A percentile compares a stretch with the other conserved stretches of the same genome.
Evolutionary conservation across 345 rosid genomes (phyloP).

Genomic region (Leavenworthia alabamica): DNA sequence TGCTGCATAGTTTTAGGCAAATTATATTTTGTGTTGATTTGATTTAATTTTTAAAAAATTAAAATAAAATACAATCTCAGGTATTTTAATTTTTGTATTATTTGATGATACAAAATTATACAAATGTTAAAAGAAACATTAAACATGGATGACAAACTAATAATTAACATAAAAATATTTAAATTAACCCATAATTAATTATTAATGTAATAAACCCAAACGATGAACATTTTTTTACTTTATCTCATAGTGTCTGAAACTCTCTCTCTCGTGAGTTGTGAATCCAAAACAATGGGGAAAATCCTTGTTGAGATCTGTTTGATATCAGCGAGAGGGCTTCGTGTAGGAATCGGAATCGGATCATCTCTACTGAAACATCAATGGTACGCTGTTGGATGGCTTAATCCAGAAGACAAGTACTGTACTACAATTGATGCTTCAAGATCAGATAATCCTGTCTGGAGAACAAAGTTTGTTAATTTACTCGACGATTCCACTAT

Average conservation of each 20-base stretch:
- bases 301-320: slow-evolving; percentile 60
- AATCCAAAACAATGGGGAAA: slow-evolving; percentile 51
- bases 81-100: background rate
- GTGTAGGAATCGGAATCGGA: slow-evolving; percentile 33
- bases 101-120: background rate
- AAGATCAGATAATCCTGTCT: slow-evolving; percentile 58
- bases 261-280: background rate
- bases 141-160: too few relatives aligned
- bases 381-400: slow-evolving; percentile 95
- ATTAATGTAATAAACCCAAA: background rate
- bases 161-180: too few relatives aligned
- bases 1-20: too few relatives aligned
- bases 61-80: too few relatives aligned
- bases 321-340: slow-evolving; percentile 73
- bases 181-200: too few relatives aligned
- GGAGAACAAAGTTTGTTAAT: slow-evolving; percentile 77
- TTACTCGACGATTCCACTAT: slow-evolving; percentile 44
- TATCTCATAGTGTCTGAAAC: background rate
- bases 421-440: slow-evolving; percentile 72
- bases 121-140: background rate
- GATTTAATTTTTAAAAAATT: too few relatives aligned
- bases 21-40: too few relatives aligned
- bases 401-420: slow-evolving; percentile 75
- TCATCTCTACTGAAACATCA: slow-evolving; percentile 75
- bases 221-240: background rate